phyloP scores from a whole-genome alignment of 805 yeast genomes.

The Tanozyma kutaoensis region DNA sequence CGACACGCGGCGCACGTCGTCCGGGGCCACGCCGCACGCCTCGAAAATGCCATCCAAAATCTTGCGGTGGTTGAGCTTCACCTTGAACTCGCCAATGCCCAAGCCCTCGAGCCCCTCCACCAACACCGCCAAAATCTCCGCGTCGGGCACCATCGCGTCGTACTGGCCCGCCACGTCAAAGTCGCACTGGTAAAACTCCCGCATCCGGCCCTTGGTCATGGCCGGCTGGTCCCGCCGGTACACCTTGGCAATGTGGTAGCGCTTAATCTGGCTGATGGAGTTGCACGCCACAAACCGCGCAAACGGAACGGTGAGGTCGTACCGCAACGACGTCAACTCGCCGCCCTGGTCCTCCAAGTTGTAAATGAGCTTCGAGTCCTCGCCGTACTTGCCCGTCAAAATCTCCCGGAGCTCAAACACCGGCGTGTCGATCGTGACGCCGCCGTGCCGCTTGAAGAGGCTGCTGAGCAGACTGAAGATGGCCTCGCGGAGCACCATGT shows the following conservation, averaged over 20 bases:
- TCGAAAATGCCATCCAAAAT: conserved; percentile 91
- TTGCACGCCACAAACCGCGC: conserved; percentile 97
- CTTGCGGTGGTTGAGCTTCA: conserved; percentile 91
- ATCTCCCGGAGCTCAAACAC: conserved; percentile 95
- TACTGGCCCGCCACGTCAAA: conserved; percentile 91
- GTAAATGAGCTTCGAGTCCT: conserved; percentile 92
- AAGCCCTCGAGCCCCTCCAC: conserved; percentile 77
- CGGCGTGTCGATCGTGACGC: conserved; percentile 96
- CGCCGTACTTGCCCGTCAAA: conserved; percentile 95
- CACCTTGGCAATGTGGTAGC: conserved; percentile 96
- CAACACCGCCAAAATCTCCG: conserved; percentile 70
- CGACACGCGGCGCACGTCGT: conserved; percentile 85
- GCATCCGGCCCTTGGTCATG: conserved; percentile 99
- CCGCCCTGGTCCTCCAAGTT: conserved; percentile 99
- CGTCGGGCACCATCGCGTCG: conserved; percentile 93
- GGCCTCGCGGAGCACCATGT: conserved; percentile 89
- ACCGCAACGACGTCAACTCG: conserved; percentile 87
- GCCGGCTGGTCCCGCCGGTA: conserved; percentile 99
- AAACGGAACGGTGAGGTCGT: conserved; percentile 96
- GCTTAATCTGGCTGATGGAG: conserved; percentile 75
- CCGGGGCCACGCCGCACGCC: conserved; percentile 88
- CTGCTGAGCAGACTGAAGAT: conserved; percentile 60
- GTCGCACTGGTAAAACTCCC: conserved; percentile 99
- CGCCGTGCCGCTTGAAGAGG: conserved; percentile 91
- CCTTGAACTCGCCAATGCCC: conserved; percentile 80